Evolutionary conservation across 2,329 filamentous ascomycete species (phyloP), one percentile per base, ranked within the genome.

Genomic region (Colletotrichum sp.): DNA sequence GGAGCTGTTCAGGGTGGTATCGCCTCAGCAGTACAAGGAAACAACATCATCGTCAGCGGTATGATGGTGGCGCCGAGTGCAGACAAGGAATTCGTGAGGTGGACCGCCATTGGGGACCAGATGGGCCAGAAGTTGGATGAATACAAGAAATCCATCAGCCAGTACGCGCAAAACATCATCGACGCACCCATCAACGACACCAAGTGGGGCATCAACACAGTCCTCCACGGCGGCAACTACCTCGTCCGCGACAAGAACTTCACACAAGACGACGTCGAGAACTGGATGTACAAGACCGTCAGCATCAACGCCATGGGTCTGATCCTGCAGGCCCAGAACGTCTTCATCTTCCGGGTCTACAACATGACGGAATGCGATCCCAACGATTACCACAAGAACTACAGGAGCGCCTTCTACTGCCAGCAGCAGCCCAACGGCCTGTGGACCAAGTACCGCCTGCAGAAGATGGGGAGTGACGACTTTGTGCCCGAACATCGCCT

Each of bases 161-260:
- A 16, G 0, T 73, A 73, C 6, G 65, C 71, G 6, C 34, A 63
- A 7, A 61, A 32, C 2, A 67, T 73, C 22, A 63, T 73, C 5
- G 55, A 73, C 25, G 71, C 71, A 1, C 66, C 65, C 12, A 70
- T 73, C 15, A 30, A 22, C 13, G 66, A 73, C 12, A 32, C 71
- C 28, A 16, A 69, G 8, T 73, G 65, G 65, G 71, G 71, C 28
- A 70, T 73, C 71, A 73, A 73, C 30, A 63, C 16, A 9, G 30
- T 63, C 16, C 12, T 73, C 5, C 12, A 25, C 7, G 55, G 36
- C 9, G 71, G 71, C 39, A 9, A 1, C 19, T 73, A 36, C 55
- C 71, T 73, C 16, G 8, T 16, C 4, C 71, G 71, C 55, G 28
- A 28, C 28, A 36, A 4, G 7, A 73, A 73, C 39, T 12, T 73